A percentile compares a stretch with the other conserved stretches of the same genome.
These are phyloP conservation scores for Plantago major DNA, from an alignment of 257 asterid species.

Conservation along the genomic window DNA sequence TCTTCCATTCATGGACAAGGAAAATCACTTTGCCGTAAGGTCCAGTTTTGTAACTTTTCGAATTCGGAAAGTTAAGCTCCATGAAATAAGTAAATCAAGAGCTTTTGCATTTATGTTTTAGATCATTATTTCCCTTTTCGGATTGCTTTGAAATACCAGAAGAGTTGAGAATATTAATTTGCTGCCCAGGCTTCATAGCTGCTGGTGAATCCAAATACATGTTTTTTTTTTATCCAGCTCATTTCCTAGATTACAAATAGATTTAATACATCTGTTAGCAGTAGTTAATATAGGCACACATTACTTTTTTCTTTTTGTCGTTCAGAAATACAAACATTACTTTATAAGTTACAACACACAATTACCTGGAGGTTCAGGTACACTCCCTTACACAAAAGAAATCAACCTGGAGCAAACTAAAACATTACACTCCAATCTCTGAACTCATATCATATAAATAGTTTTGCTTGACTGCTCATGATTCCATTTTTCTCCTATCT, in stretches of 20 bases:
- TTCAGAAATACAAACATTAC: slow-evolving; percentile 17
- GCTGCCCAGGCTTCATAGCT: background rate
- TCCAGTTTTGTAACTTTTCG: no score
- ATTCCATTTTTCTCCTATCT: background rate
- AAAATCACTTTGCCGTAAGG: no score
- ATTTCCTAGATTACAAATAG: slow-evolving; percentile 15
- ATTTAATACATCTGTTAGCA: slow-evolving; percentile 11
- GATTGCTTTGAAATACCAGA: background rate
- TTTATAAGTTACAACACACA: slow-evolving; percentile 17
- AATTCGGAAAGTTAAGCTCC: no score
- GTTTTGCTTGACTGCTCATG: slow-evolving; percentile 12
- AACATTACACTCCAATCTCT: slow-evolving; percentile 14
- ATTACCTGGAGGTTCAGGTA: background rate
- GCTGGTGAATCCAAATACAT: background rate
- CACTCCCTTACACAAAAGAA: slow-evolving; percentile 11
- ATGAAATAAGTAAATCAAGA: no score
- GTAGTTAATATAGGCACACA: slow-evolving; percentile 1
- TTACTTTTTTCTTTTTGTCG: background rate
- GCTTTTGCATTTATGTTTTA: no score
- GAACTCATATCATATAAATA: slow-evolving; percentile 15
- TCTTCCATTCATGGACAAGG: no score
- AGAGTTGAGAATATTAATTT: background rate
- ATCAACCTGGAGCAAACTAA: slow-evolving; percentile 16
- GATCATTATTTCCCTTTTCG: no score
- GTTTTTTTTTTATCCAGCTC: background rate